Conservation (phyloP, 371 early-diverging fungal species). For the Mucor plumbeus region DNA sequence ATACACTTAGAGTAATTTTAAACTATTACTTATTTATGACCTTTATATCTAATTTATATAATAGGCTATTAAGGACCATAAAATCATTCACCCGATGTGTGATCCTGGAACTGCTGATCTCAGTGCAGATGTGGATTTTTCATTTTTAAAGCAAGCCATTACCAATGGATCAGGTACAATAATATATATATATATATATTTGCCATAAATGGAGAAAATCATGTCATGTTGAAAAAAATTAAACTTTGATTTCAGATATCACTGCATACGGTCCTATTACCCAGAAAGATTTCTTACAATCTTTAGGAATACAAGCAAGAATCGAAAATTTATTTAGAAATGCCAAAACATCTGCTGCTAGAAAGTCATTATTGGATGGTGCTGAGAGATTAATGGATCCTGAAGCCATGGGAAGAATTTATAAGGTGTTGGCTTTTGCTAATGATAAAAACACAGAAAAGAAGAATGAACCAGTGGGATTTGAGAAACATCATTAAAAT, state of each 20-base stretch:
- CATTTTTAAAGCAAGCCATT: conserved; percentile 69
- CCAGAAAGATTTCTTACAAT: conserved; percentile 81
- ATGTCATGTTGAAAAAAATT: neutral
- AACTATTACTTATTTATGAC: neutral
- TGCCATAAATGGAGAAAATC: conserved; percentile 18
- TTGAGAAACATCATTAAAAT: neutral
- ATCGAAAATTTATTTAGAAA: conserved; percentile 72
- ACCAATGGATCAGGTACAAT: conserved; percentile 34
- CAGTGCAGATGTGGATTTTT: conserved; percentile 94
- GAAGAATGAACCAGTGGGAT: conserved; percentile 18
- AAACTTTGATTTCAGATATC: conserved; percentile 22
- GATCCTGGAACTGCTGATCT: conserved; percentile 89
- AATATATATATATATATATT: no score
- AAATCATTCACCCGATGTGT: conserved; percentile 77
- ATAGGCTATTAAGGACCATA: conserved; percentile 89
- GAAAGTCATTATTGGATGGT: conserved; percentile 67
- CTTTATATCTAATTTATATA: neutral
- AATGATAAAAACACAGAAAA: conserved; percentile 27
- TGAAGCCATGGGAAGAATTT: conserved; percentile 79
- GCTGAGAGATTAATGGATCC: conserved; percentile 81
- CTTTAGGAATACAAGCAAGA: conserved; percentile 86
- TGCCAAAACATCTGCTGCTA: conserved; percentile 52
- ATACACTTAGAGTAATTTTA: conserved; percentile 78
- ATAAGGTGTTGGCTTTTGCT: conserved; percentile 77
- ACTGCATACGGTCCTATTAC: conserved; percentile 77